phyloP scores from a whole-genome alignment of 1,284 basidiomycete species.

The Marasmius fiardii region DNA sequence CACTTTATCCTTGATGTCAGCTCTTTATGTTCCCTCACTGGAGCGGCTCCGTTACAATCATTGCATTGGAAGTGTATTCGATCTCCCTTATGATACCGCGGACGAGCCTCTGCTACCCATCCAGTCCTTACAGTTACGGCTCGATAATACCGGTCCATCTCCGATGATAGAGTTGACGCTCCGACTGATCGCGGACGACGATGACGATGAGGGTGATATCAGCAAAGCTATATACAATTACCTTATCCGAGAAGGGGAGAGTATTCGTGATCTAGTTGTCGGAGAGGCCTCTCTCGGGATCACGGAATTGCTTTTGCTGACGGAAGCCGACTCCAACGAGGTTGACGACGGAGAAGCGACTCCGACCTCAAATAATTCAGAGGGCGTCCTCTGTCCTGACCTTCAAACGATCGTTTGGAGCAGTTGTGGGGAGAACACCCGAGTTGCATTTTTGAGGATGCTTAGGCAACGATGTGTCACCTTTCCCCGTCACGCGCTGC shows the following conservation, averaged over 20 bases:
- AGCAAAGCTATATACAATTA: background rate
- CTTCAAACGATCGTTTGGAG: background rate
- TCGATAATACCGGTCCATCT: background rate
- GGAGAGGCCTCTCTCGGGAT: background rate
- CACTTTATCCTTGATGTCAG: background rate
- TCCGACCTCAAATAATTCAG: background rate
- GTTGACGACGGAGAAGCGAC: no score
- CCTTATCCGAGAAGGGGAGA: background rate
- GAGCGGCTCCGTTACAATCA: background rate
- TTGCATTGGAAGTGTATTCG: background rate
- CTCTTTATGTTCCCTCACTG: background rate
- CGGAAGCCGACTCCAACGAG: background rate
- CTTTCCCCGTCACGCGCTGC: background rate
- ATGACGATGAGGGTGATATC: background rate
- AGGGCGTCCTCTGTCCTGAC: background rate
- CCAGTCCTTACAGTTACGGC: background rate
- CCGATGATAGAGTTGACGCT: background rate
- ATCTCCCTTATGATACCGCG: background rate
- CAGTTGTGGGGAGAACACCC: background rate
- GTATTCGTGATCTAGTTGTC: background rate
- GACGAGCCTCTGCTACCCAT: background rate
- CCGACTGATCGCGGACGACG: background rate
- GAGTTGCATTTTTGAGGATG: background rate
- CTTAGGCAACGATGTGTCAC: background rate
- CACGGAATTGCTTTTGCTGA: background rate